Conservation (phyloP, 169 alveolate species). For the Babesia sp. region DNA sequence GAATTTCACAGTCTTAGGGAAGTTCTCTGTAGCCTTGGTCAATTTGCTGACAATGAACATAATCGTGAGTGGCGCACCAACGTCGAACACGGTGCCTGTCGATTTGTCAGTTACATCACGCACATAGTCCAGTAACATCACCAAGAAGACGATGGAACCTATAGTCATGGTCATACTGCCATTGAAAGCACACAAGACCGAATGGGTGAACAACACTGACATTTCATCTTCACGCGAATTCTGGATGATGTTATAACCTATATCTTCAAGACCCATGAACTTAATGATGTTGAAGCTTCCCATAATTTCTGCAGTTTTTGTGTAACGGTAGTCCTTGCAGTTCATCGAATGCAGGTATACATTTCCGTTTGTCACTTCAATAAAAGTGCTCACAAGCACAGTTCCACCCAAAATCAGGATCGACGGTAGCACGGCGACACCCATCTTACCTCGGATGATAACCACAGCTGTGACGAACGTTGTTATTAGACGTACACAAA, state of each 20-base stretch:
- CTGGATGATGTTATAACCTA: conserved; percentile 43
- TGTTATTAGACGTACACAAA: conserved; percentile 11
- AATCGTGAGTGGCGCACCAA: conserved; percentile 15
- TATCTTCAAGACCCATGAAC: conserved; percentile 39
- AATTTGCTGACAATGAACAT: conserved; percentile 15
- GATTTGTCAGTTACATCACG: not conserved
- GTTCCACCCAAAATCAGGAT: not conserved
- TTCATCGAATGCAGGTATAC: conserved; percentile 18
- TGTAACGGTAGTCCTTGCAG: conserved; percentile 43
- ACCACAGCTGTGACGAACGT: conserved; percentile 2
- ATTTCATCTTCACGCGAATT: conserved; percentile 46
- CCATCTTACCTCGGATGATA: not conserved
- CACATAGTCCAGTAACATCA: conserved; percentile 15
- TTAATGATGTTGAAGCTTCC: conserved; percentile 17
- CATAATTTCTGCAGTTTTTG: conserved; percentile 40
- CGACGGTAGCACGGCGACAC: not conserved
- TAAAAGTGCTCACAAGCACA: conserved; percentile 5
- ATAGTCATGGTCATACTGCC: conserved; percentile 1
- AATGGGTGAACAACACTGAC: conserved; percentile 21
- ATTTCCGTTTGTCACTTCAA: conserved; percentile 50
- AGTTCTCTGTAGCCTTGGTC: conserved; percentile 7
- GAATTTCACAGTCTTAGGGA: conserved; percentile 6
- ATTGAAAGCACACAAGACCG: conserved; percentile 25
- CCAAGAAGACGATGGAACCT: conserved; percentile 7
- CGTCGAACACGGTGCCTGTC: not conserved